A percentile compares a stretch with the other conserved stretches of the same genome.
Conservation (phyloP, 768 basidiomycete genomes). For the Coprinopsis cinerea region DNA sequence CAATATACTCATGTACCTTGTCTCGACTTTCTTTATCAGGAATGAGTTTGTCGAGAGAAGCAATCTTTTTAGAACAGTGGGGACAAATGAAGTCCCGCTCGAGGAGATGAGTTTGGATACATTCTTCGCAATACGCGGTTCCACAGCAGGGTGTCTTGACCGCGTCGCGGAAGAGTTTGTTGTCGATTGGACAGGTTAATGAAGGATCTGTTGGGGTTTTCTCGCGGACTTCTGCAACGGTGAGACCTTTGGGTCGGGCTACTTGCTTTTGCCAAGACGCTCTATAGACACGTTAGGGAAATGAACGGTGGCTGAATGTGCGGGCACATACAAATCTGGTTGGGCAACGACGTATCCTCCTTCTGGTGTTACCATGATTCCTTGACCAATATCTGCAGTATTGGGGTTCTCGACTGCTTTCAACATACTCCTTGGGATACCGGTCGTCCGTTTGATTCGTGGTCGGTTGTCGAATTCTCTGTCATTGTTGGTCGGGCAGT, state of each 20-base stretch:
- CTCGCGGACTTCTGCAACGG: conserved; percentile 87
- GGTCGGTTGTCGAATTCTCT: conserved; percentile 92
- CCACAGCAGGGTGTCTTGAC: conserved; percentile 95
- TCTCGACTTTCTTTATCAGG: conserved; percentile 75
- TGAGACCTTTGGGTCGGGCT: conserved; percentile 69
- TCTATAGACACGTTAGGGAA: conserved; percentile 32
- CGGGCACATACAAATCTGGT: conserved; percentile 78
- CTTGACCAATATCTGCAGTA: conserved; percentile 62
- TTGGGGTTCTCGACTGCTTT: conserved; percentile 91
- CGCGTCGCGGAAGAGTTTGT: conserved; percentile 88
- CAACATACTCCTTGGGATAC: conserved; percentile 96
- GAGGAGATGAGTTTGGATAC: conserved; percentile 88
- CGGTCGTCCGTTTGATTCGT: conserved; percentile 95
- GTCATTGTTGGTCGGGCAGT: conserved; percentile 96
- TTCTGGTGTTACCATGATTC: conserved; percentile 98
- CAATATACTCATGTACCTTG: conserved; percentile 77
- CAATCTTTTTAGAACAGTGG: conserved; percentile 80
- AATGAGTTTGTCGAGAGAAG: conserved; percentile 81
- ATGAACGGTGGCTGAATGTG: background rate
- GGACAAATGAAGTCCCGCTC: conserved; percentile 96
- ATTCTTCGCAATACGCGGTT: conserved; percentile 92
- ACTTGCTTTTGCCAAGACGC: conserved; percentile 95
- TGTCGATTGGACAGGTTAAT: conserved; percentile 86
- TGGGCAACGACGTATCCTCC: conserved; percentile 97
- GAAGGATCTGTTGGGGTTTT: conserved; percentile 71